phyloP scores from a whole-genome alignment of 2,329 filamentous ascomycete species.

The Microdochium nivale region DNA sequence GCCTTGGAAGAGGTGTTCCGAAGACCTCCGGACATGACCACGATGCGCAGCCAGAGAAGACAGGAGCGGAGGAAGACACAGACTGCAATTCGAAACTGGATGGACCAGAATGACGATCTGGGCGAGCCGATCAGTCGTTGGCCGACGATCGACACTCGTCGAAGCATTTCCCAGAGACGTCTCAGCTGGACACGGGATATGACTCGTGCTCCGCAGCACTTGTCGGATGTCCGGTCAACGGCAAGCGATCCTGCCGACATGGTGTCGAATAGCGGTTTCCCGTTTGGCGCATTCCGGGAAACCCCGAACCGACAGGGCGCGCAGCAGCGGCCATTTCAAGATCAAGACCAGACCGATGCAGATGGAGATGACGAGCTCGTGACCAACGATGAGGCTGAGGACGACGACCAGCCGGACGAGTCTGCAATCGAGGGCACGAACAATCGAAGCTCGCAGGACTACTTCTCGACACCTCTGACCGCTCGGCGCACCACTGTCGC shows the following conservation, averaged over 20 bases:
- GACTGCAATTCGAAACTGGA: slow-evolving; percentile 82
- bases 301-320: slow-evolving; percentile 31
- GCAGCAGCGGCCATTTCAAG: slow-evolving; percentile 37
- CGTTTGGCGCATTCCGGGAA: slow-evolving; percentile 15
- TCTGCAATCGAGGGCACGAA: slow-evolving; percentile 17
- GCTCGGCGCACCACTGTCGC: slow-evolving; percentile 25
- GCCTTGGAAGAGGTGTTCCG: slow-evolving; percentile 89
- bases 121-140: slow-evolving; percentile 37
- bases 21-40: slow-evolving; percentile 55
- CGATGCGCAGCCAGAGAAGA: slow-evolving; percentile 49
- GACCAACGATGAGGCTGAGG: slow-evolving; percentile 67
- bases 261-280: slow-evolving; percentile 33
- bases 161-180: slow-evolving; percentile 40
- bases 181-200: slow-evolving; percentile 42
- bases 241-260: slow-evolving; percentile 58
- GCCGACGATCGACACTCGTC: slow-evolving; percentile 37
- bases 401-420: slow-evolving; percentile 40
- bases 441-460: slow-evolving; percentile 32
- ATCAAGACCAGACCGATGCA: slow-evolving; percentile 64
- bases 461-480: slow-evolving; percentile 44
- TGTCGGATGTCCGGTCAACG: slow-evolving; percentile 49
- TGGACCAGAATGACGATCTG: slow-evolving; percentile 60
- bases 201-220: slow-evolving; percentile 35
- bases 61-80: slow-evolving; percentile 65
- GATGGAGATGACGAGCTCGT: slow-evolving; percentile 88